A percentile compares a stretch with the other conserved stretches of the same genome.
Conservation (phyloP, 2,329 filamentous ascomycete genomes). For the Sporothrix globosa region DNA sequence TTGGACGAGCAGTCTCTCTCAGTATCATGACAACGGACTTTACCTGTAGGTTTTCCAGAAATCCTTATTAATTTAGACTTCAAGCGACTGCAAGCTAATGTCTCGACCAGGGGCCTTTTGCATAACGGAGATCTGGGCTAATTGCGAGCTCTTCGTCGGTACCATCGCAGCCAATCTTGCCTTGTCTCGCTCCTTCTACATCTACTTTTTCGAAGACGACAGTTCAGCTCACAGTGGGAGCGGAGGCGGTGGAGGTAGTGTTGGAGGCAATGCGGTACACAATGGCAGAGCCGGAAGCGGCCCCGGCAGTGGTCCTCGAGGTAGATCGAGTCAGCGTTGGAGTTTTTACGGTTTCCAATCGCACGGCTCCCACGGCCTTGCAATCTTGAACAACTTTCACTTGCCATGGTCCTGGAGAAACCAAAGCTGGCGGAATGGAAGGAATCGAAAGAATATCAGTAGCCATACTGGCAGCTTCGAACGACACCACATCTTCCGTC, state of each 20-base stretch:
- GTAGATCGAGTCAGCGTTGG: not conserved
- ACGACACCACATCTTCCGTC: not conserved
- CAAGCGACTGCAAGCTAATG: not conserved
- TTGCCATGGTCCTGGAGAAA: not conserved
- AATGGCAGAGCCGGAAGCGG: not conserved
- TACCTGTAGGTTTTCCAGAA: slow-evolving; percentile 37
- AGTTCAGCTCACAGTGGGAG: not conserved
- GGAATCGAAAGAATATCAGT: not conserved
- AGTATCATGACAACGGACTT: slow-evolving; percentile 38
- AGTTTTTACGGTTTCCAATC: slow-evolving; percentile 21
- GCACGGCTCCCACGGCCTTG: not conserved
- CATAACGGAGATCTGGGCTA: slow-evolving; percentile 40
- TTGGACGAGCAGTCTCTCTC: slow-evolving; percentile 38
- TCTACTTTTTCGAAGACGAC: slow-evolving; percentile 34
- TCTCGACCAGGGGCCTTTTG: slow-evolving; percentile 41
- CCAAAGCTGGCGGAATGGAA: not conserved
- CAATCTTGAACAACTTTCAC: not conserved
- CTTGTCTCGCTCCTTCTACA: slow-evolving; percentile 39
- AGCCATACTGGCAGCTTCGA: not conserved
- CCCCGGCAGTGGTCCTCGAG: not conserved
- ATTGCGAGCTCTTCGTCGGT: slow-evolving; percentile 37
- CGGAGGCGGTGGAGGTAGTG: not conserved
- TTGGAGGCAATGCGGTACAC: not conserved
- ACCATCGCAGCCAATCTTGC: slow-evolving; percentile 36
- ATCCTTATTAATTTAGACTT: not conserved